phyloP scores from a whole-genome alignment of 2,329 filamentous ascomycete species.

The Fusarium sp. region DNA sequence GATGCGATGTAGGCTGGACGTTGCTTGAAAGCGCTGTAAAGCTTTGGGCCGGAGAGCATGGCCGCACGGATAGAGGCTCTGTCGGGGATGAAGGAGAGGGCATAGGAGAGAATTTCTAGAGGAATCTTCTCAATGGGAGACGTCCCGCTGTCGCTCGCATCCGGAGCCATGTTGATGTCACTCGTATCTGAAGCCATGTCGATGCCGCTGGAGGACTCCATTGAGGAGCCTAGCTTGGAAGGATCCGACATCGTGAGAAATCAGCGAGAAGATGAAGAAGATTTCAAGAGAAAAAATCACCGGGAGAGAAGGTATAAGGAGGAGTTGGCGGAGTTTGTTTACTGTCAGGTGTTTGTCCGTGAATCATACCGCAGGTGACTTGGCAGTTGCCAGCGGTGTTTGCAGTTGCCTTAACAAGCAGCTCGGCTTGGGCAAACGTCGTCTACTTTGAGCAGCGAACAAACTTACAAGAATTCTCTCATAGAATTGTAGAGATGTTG shows the following conservation, averaged over 20 bases:
- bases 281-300: background rate
- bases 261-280: background rate
- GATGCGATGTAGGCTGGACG: background rate
- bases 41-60: background rate
- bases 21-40: constrained; percentile 3
- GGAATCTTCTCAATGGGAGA: background rate
- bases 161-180: background rate
- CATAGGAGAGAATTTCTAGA: background rate
- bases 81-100: constrained; percentile 2
- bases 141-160: too few species aligned
- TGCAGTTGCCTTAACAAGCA: background rate
- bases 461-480: fast-evolving
- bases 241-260: background rate
- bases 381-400: background rate
- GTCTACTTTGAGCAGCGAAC: background rate
- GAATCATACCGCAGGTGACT: background rate
- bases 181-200: background rate
- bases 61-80: background rate
- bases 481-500: background rate
- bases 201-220: background rate
- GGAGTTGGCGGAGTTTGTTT: background rate
- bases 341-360: background rate
- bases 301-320: background rate
- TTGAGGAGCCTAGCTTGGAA: background rate
- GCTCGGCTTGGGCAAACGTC: background rate